A percentile compares a stretch with the other conserved stretches of the same genome.
Conservation (phyloP, 768 basidiomycete genomes). For the Boletus vinaceobasis region DNA sequence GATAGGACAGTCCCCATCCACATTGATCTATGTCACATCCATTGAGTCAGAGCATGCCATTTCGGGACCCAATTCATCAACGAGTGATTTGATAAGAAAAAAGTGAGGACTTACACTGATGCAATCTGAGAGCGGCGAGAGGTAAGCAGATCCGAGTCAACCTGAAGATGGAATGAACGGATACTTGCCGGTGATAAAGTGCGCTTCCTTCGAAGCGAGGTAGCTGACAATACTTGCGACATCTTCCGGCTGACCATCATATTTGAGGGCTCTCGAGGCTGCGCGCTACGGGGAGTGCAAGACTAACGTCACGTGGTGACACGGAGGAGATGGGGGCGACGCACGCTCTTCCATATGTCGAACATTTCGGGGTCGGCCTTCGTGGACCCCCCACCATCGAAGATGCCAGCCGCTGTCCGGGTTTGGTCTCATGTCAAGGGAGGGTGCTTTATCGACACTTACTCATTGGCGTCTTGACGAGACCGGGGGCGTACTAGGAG, state of each 20-base stretch:
- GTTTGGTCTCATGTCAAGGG: background rate
- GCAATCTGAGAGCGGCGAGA: no score
- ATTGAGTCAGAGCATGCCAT: background rate
- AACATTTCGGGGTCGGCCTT: background rate
- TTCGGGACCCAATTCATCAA: no score
- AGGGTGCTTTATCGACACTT: background rate
- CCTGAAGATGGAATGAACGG: background rate
- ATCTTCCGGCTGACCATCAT: background rate
- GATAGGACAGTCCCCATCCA: conserved; percentile 11
- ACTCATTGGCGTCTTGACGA: conserved; percentile 31
- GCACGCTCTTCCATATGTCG: background rate
- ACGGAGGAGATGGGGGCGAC: no score
- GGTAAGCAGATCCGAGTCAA: background rate
- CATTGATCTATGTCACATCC: background rate
- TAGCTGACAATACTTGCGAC: background rate
- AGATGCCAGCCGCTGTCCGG: background rate
- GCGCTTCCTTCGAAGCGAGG: background rate
- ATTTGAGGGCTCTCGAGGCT: conserved; percentile 8
- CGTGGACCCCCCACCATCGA: background rate
- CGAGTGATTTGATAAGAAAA: background rate
- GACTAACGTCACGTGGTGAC: no score
- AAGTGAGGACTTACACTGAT: conserved; percentile 7
- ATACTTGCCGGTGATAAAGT: conserved; percentile 32
- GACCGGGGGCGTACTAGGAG: conserved; percentile 37
- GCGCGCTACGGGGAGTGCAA: no score